Percentiles rank a stretch among this genome's conserved stretches.
Evolutionary conservation across 2,329 filamentous ascomycete genomes (phyloP).

Genomic region (Aspergillus pseudoviridinutans): DNA sequence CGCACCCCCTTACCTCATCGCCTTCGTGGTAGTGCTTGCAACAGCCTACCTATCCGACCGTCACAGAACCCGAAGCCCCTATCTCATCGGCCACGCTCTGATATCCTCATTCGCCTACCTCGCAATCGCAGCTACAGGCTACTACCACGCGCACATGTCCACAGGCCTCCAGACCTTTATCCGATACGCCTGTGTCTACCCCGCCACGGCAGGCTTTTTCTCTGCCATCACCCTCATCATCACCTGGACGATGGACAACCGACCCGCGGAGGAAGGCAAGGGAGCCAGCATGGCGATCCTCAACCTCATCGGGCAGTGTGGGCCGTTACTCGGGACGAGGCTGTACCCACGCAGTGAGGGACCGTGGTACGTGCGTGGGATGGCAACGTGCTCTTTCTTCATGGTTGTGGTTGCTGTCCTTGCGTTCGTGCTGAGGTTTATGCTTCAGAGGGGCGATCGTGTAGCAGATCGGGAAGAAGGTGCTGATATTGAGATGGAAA

Average conservation of each 20-base stretch:
- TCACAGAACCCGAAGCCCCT: conserved; percentile 57
- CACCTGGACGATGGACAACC: conserved; percentile 86
- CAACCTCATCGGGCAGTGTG: conserved; percentile 77
- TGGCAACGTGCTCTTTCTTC: conserved; percentile 59
- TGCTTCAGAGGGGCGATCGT: conserved; percentile 51
- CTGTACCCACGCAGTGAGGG: conserved; percentile 58
- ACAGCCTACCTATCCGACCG: conserved; percentile 72
- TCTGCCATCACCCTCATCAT: conserved; percentile 78
- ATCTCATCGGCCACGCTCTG: conserved; percentile 66
- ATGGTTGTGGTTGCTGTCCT: conserved; percentile 60
- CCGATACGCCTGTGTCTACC: conserved; percentile 72
- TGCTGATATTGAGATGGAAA: conserved; percentile 15
- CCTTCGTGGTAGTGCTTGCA: conserved; percentile 67
- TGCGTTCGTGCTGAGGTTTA: conserved; percentile 51
- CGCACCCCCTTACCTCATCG: conserved; percentile 74
- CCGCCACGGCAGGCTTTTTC: conserved; percentile 77
- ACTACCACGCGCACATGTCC: conserved; percentile 39
- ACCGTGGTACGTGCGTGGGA: conserved; percentile 61
- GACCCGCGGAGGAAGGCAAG: conserved; percentile 63
- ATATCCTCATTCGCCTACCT: conserved; percentile 65
- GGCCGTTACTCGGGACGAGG: conserved; percentile 65
- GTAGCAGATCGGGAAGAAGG: conserved; percentile 1
- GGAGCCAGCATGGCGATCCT: conserved; percentile 75
- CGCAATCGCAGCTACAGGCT: conserved; percentile 52
- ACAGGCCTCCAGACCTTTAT: conserved; percentile 34